A percentile compares a stretch with the other conserved stretches of the same genome.
Evolutionary conservation across 176 grass and related monocot genomes (phyloP).

Genomic region (Zea mays): Zm-B73-REFERENCE-NAM-5.0 NC_050096.1:224506001-224506500

Average conservation of each 20-base stretch:
- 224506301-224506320: constrained; percentile 92
- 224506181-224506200: constrained; percentile 50
- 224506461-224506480: constrained; percentile 94
- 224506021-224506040: constrained; percentile 51
- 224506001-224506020: constrained; percentile 22
- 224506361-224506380: constrained; percentile 47
- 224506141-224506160: constrained; percentile 90
- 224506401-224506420: constrained; percentile 58
- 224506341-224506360: constrained; percentile 36
- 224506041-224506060: constrained; percentile 44
- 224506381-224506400: constrained; percentile 66
- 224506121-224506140: constrained; percentile 88
- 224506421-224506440: constrained; percentile 82
- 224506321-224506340: constrained; percentile 45
- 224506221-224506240: constrained; percentile 77
- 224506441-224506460: constrained; percentile 98
- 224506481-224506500: constrained; percentile 95
- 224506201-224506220: constrained; percentile 92
- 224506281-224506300: constrained; percentile 62
- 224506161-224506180: constrained; percentile 90
- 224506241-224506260: constrained; percentile 70
- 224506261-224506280: constrained; percentile 70
- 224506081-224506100: constrained; percentile 76
- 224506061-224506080: constrained; percentile 67
- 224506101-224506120: constrained; percentile 90